These are phyloP conservation scores for Jamesozyma hellenica DNA, from an alignment of 805 yeast genomes.

Conservation along the genomic window DNA sequence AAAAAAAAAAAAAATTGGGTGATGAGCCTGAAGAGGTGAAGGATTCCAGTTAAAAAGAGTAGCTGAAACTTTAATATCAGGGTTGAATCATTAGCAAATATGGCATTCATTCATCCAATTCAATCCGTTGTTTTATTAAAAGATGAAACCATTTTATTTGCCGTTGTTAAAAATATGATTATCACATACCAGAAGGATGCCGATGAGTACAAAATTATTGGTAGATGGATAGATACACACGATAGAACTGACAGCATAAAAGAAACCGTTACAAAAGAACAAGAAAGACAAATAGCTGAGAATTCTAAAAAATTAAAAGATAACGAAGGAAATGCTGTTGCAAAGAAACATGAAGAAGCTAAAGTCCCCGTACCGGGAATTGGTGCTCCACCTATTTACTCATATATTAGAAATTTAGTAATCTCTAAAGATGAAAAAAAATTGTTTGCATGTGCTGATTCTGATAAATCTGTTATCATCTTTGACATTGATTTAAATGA, in stretches of 20 bases:
- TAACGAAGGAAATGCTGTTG: conserved; percentile 34
- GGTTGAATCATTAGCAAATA: not conserved
- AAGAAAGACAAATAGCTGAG: conserved; percentile 23
- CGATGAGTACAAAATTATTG: conserved; percentile 31
- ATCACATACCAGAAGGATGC: conserved; percentile 37
- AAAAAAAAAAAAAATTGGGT: not conserved
- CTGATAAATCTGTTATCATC: conserved; percentile 69
- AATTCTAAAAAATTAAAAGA: conserved; percentile 29
- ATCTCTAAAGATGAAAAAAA: conserved; percentile 44
- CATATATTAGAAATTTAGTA: conserved; percentile 55
- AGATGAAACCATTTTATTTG: conserved; percentile 41
- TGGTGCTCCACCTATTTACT: conserved; percentile 58
- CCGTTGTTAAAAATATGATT: conserved; percentile 50
- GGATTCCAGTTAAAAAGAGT: no score
- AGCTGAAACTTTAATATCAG: no score
- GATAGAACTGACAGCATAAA: conserved; percentile 36
- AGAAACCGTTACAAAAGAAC: conserved; percentile 38
- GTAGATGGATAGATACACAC: conserved; percentile 53
- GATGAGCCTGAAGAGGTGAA: no score
- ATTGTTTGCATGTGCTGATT: conserved; percentile 65
- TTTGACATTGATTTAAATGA: conserved; percentile 33
- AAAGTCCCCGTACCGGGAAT: conserved; percentile 55
- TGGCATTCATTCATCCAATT: conserved; percentile 49
- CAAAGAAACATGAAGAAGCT: conserved; percentile 39
- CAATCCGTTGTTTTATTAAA: conserved; percentile 43